These are phyloP conservation scores for Jacaranda mimosifolia DNA, from an alignment of 257 asterid genomes.

Conservation along the genomic window DNA sequence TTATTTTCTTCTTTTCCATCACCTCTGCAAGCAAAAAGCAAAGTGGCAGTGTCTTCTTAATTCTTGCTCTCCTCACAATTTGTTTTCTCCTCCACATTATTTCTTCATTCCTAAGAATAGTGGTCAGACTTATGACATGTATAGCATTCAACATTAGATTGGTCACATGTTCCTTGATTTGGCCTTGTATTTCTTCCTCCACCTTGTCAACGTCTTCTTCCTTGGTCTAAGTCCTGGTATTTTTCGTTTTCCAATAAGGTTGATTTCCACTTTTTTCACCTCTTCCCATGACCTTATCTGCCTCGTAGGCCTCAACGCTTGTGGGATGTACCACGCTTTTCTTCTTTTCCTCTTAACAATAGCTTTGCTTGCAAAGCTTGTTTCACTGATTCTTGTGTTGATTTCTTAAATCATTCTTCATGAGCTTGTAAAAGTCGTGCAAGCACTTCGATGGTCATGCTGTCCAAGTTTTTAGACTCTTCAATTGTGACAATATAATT, in stretches of 20 bases:
- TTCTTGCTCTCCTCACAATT: neutral
- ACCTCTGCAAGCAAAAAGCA: too few relatives aligned
- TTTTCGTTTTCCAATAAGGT: too few relatives aligned
- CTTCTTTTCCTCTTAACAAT: too few relatives aligned
- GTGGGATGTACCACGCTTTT: too few relatives aligned
- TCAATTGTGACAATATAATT: neutral
- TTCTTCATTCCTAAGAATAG: conserved; percentile 11
- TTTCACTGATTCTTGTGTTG: neutral
- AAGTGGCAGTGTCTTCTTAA: neutral
- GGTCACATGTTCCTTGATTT: neutral
- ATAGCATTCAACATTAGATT: conserved; percentile 18
- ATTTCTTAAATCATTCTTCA: neutral
- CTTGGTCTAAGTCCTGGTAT: too few relatives aligned
- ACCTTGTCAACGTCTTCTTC: too few relatives aligned
- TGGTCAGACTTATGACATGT: conserved; percentile 22
- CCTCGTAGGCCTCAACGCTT: too few relatives aligned
- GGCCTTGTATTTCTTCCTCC: too few relatives aligned
- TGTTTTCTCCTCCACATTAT: conserved; percentile 9
- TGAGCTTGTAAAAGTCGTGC: neutral
- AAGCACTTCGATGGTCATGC: neutral
- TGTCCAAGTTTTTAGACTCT: neutral
- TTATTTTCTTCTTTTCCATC: neutral
- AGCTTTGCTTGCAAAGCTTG: neutral
- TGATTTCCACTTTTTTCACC: too few relatives aligned
- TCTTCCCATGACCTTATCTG: too few relatives aligned